phyloP scores from a whole-genome alignment of 495 filamentous ascomycete genomes.

The Trichoderma orchidacearum region DNA sequence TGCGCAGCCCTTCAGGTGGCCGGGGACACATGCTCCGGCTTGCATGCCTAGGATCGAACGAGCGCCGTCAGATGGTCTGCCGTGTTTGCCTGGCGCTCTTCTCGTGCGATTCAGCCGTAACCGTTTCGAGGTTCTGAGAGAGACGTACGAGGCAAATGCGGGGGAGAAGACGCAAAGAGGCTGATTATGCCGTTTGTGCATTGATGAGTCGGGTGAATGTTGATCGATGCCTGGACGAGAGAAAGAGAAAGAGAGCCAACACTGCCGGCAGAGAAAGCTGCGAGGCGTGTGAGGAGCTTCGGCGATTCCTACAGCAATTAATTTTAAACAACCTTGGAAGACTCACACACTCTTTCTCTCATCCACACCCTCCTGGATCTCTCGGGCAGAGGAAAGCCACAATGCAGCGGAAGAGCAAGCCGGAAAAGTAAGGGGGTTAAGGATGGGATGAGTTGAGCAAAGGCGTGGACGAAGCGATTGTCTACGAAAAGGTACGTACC shows the following conservation, averaged over 20 bases:
- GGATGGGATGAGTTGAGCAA: not conserved
- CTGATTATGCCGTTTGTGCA: not conserved
- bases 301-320: not conserved
- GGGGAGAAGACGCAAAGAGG: not conserved
- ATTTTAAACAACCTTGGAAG: not conserved
- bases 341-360: too few species aligned
- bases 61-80: not conserved
- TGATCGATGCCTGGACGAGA: not conserved
- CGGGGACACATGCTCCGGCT: not conserved
- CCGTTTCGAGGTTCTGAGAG: not conserved
- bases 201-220: too few species aligned
- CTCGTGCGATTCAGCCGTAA: not conserved
- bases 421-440: not conserved
- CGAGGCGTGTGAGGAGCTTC: not conserved
- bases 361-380: not conserved
- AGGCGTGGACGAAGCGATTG: not conserved
- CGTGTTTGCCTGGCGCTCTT: too few species aligned
- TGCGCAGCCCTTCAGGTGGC: not conserved
- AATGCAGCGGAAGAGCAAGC: not conserved
- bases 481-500: too few species aligned
- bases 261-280: not conserved
- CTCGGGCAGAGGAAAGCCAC: not conserved
- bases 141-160: not conserved
- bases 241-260: not conserved
- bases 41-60: not conserved